phyloP scores from a whole-genome alignment of 768 basidiomycete genomes.

The Mycena chlorophos region DNA sequence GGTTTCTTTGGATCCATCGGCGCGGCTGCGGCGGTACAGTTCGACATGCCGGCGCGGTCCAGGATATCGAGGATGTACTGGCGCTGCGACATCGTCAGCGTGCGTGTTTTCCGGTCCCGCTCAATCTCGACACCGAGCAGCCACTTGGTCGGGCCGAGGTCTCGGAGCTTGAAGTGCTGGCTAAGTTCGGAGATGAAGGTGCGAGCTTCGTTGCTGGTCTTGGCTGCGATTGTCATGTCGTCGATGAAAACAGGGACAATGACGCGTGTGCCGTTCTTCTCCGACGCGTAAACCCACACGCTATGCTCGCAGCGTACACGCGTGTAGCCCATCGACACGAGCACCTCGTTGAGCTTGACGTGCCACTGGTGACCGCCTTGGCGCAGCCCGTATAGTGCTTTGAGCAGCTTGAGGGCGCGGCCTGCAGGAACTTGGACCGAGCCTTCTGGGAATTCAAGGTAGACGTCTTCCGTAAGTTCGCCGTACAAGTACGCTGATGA shows the following conservation, averaged over 20 bases:
- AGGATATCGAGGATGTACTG: conserved; percentile 3
- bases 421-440: conserved; percentile 18
- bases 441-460: conserved; percentile 35
- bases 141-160: conserved; percentile 17
- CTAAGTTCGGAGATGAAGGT: conserved; percentile 15
- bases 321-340: conserved; percentile 27
- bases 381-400: conserved; percentile 37
- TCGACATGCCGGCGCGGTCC: conserved; percentile 14
- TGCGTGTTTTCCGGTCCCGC: conserved; percentile 12
- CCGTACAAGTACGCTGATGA: conserved; percentile 35
- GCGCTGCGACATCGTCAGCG: not conserved
- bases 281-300: conserved; percentile 22
- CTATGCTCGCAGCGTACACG: conserved; percentile 25
- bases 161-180: conserved; percentile 19
- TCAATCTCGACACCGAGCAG: conserved; percentile 23
- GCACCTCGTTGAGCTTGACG: conserved; percentile 12
- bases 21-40: conserved; percentile 16
- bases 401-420: conserved; percentile 24
- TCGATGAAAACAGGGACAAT: not conserved
- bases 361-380: conserved; percentile 34
- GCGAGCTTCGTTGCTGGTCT: not conserved
- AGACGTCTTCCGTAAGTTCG: conserved; percentile 31
- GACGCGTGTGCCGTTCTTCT: not conserved
- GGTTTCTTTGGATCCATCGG: conserved; percentile 21
- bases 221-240: not conserved